phyloP scores from a whole-genome alignment of 2,329 filamentous ascomycete species.

The Sclerotinia trifoliorum region DNA sequence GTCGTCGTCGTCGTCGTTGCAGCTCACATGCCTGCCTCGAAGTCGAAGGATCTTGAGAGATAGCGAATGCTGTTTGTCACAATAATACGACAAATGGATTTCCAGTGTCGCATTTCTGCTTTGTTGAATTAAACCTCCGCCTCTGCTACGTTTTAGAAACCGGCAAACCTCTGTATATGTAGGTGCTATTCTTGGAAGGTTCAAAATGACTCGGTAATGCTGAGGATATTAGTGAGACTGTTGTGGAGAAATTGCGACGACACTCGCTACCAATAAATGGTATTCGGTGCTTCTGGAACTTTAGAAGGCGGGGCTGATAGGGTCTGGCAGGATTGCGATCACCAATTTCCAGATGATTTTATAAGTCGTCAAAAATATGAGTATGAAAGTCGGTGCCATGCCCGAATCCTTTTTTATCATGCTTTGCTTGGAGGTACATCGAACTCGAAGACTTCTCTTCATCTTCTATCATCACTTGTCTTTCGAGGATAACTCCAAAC shows the following conservation, averaged over 20 bases:
- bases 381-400: neutral
- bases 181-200: neutral
- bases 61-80: neutral
- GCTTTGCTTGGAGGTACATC: neutral
- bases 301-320: conserved; percentile 6
- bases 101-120: neutral
- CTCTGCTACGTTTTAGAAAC: neutral
- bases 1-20: neutral
- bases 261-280: conserved; percentile 4
- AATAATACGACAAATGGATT: neutral
- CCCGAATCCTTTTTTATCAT: neutral
- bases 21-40: neutral
- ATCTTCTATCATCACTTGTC: conserved; percentile 5
- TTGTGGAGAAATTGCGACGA: conserved; percentile 12
- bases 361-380: neutral
- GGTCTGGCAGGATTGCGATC: neutral
- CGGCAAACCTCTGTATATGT: neutral
- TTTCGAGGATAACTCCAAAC: neutral
- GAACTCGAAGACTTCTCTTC: neutral
- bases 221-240: neutral
- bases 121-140: neutral
- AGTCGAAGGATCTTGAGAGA: neutral
- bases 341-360: neutral
- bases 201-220: neutral
- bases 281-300: neutral